Percentiles rank a stretch among this genome's conserved stretches.
phyloP scores from a whole-genome alignment of 805 yeast species.

The Metschnikowia kunwiensis region DNA sequence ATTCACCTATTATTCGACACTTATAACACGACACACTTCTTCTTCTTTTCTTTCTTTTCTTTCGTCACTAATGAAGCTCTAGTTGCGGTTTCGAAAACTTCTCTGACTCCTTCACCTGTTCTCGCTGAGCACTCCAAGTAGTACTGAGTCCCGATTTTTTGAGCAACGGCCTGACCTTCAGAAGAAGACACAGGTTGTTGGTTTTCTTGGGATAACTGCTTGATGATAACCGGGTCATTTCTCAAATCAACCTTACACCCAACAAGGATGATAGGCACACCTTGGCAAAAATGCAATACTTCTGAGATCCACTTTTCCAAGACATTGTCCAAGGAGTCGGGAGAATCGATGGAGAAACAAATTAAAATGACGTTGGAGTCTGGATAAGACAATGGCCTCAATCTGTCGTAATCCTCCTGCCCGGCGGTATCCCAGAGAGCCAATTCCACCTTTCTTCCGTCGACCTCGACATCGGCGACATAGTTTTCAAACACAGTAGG shows the following conservation, averaged over 20 bases:
- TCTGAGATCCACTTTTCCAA: constrained; percentile 44
- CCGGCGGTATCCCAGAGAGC: constrained; percentile 43
- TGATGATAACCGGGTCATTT: constrained; percentile 26
- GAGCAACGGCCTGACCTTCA: constrained; percentile 30
- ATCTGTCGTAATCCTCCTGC: constrained; percentile 32
- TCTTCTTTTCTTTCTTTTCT: constrained; percentile 29
- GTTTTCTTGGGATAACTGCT: constrained; percentile 24
- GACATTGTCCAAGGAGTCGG: constrained; percentile 33
- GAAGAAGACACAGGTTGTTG: constrained; percentile 23
- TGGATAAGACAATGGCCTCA: constrained; percentile 42
- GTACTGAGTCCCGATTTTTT: constrained; percentile 29
- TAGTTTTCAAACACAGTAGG: constrained; percentile 87
- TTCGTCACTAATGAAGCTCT: constrained; percentile 30
- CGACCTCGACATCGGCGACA: constrained; percentile 85
- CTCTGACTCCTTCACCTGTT: constrained; percentile 32
- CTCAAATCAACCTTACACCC: constrained; percentile 39
- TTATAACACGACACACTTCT: constrained; percentile 30
- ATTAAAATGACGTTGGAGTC: constrained; percentile 36
- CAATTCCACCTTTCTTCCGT: constrained; percentile 51
- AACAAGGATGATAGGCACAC: constrained; percentile 33
- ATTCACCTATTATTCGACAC: constrained; percentile 3
- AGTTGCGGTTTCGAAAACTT: constrained; percentile 30
- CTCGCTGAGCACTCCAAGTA: constrained; percentile 37
- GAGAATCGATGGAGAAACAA: constrained; percentile 36
- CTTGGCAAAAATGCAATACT: constrained; percentile 36